Conservation (phyloP, 2,329 filamentous ascomycete genomes). For the Niveomyces coronatus region DNA sequence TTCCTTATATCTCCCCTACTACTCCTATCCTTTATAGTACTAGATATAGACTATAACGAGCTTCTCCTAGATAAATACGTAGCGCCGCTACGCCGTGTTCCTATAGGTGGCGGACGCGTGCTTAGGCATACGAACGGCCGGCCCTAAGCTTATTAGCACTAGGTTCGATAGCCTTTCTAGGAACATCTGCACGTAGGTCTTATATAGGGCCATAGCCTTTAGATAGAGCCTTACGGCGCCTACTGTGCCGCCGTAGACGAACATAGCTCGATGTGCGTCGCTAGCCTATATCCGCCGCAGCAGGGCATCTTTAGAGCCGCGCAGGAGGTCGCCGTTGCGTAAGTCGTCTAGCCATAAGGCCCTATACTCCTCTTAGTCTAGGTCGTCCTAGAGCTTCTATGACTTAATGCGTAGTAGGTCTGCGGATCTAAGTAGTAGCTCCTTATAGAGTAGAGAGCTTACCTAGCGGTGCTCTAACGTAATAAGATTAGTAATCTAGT, state of each 20-base stretch:
- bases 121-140: neutral
- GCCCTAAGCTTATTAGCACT: neutral
- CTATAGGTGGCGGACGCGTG: slow-evolving; percentile 1
- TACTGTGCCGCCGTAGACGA: neutral
- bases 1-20: neutral
- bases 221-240: neutral
- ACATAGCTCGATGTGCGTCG: neutral
- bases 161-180: neutral
- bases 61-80: slow-evolving; percentile 7
- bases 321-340: neutral
- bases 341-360: neutral
- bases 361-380: neutral
- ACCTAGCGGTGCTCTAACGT: neutral
- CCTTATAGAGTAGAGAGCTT: neutral
- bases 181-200: neutral
- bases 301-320: neutral
- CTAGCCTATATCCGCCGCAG: neutral
- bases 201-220: neutral
- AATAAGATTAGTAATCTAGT: neutral
- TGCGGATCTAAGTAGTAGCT: neutral
- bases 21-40: slow-evolving; percentile 8
- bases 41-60: slow-evolving; percentile 6
- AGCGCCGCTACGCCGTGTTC: slow-evolving; percentile 1
- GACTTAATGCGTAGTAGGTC: neutral
- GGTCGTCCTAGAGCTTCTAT: neutral